A percentile compares a stretch with the other conserved stretches of the same genome.
These are phyloP conservation scores for Cystobasidium pallidum DNA, from an alignment of 1,284 basidiomycete genomes.

Conservation along the genomic window DNA sequence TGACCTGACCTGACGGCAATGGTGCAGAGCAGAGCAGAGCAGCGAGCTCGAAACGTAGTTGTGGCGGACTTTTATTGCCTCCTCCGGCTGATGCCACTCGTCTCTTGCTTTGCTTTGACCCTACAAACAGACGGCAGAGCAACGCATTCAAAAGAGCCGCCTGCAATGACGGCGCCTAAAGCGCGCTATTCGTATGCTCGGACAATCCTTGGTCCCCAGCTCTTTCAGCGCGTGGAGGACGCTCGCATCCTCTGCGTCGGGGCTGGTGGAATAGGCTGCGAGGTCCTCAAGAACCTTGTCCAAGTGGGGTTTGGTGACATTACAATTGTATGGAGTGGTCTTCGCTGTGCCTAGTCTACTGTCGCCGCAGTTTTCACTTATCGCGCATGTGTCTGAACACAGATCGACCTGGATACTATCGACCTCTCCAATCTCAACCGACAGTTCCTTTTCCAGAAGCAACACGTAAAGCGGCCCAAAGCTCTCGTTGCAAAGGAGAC, in stretches of 20 bases:
- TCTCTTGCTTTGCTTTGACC: too few relatives aligned
- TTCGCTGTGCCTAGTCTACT: neutral
- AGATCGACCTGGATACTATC: slow-evolving; percentile 94
- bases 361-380: neutral
- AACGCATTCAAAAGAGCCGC: too few relatives aligned
- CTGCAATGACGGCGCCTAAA: slow-evolving; percentile 6
- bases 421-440: slow-evolving; percentile 97
- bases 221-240: slow-evolving; percentile 48
- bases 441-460: slow-evolving; percentile 96
- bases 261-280: slow-evolving; percentile 65
- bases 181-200: slow-evolving; percentile 47
- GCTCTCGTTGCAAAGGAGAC: slow-evolving; percentile 87
- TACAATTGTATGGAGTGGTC: slow-evolving; percentile 61
- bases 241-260: slow-evolving; percentile 51
- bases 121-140: too few relatives aligned
- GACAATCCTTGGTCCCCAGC: slow-evolving; percentile 48
- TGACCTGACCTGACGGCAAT: neutral
- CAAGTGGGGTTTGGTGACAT: slow-evolving; percentile 89
- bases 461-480: slow-evolving; percentile 96
- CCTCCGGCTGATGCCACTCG: too few relatives aligned
- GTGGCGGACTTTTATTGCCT: too few relatives aligned
- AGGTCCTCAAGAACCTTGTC: slow-evolving; percentile 95
- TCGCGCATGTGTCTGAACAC: neutral
- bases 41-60: too few relatives aligned
- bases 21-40: too few relatives aligned